These are phyloP conservation scores for Parachaetomium inaequale DNA, from an alignment of 495 filamentous ascomycete species.

Conservation along the genomic window DNA sequence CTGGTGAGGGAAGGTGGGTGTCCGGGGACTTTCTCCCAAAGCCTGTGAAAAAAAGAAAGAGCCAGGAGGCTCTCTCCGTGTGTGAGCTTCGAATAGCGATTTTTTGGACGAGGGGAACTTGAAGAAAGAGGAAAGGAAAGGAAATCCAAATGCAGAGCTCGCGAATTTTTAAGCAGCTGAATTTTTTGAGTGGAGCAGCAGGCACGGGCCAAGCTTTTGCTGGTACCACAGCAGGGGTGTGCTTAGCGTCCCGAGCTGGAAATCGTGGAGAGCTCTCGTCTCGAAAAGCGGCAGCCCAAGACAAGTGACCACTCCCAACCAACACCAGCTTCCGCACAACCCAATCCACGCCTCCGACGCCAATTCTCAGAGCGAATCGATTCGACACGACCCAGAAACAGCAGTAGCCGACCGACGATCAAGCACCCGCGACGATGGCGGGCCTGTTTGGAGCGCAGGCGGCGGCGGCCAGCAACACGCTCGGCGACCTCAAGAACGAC, in stretches of 20 bases:
- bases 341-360: background rate
- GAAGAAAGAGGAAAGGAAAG: constrained; percentile 44
- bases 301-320: background rate
- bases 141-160: constrained; percentile 17
- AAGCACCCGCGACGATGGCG: constrained; percentile 45
- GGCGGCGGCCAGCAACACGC: constrained; percentile 60
- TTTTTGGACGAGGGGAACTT: constrained; percentile 91
- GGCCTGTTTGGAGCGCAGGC: constrained; percentile 62
- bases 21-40: constrained; percentile 99
- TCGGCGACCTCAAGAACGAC: constrained; percentile 89
- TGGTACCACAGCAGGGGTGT: background rate
- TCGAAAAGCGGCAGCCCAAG: background rate
- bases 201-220: constrained; percentile 7
- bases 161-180: constrained; percentile 23
- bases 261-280: background rate
- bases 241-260: constrained; percentile 2
- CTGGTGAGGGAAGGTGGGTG: constrained; percentile 53
- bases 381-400: background rate
- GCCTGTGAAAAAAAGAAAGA: constrained; percentile 44
- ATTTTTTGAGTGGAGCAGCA: constrained; percentile 18
- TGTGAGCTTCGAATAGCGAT: constrained; percentile 99
- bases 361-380: background rate
- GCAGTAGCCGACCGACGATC: background rate
- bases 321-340: background rate
- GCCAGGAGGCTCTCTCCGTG: constrained; percentile 65